Conservation (phyloP, 1,284 basidiomycete species). For the Takashimella koratensis region DNA sequence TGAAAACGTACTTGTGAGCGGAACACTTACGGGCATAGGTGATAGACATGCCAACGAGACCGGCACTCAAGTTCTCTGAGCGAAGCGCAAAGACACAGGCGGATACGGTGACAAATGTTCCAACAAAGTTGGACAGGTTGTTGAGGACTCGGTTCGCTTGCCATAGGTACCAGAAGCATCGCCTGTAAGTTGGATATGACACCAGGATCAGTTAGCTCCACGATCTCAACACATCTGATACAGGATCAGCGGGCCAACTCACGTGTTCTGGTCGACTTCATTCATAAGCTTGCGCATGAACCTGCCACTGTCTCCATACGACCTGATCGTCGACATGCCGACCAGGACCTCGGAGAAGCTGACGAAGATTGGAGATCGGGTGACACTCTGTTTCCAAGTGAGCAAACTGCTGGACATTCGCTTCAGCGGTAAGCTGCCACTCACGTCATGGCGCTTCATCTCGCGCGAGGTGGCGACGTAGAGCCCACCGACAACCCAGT, state of each 20-base stretch:
- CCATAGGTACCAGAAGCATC: constrained; percentile 49
- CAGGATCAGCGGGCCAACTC: constrained; percentile 27
- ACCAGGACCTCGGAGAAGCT: constrained; percentile 51
- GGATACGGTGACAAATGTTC: constrained; percentile 50
- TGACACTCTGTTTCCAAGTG: constrained; percentile 34
- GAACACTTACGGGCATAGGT: constrained; percentile 38
- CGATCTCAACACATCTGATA: too few relatives aligned
- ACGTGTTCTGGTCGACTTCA: constrained; percentile 52
- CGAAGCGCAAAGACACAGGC: constrained; percentile 50
- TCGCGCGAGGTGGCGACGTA: constrained; percentile 54
- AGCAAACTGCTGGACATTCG: too few relatives aligned
- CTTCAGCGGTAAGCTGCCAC: constrained; percentile 9
- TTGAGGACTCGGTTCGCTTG: constrained; percentile 51
- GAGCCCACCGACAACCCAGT: constrained; percentile 48
- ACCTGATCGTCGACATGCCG: constrained; percentile 54
- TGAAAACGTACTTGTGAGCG: not conserved
- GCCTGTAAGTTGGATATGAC: too few relatives aligned
- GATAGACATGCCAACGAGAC: constrained; percentile 42
- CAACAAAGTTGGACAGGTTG: constrained; percentile 50
- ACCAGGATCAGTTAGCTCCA: too few relatives aligned
- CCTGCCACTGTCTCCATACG: constrained; percentile 53
- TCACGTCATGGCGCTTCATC: constrained; percentile 55
- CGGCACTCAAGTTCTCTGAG: constrained; percentile 44
- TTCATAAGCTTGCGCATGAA: constrained; percentile 51
- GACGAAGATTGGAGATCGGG: constrained; percentile 57